Percentiles rank a stretch among this genome's conserved stretches.
Conservation (phyloP, 306 rosid species). For the Elaeagnus macrophylla region DNA sequence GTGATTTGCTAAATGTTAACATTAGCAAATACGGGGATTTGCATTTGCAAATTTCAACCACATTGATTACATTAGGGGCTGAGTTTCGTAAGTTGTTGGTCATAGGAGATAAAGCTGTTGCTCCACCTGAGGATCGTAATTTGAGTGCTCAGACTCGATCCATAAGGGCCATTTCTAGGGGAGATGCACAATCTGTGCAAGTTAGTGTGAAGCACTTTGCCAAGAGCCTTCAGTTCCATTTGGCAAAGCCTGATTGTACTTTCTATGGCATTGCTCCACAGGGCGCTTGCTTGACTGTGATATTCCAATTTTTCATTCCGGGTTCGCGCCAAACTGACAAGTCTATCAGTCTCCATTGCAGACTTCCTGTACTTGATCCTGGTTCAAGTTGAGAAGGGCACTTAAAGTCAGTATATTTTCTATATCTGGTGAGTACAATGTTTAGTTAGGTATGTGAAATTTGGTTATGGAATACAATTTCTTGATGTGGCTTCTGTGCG, state of each 20-base stretch:
- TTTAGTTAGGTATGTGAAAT: too few relatives aligned
- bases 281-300: constrained; percentile 75
- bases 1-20: constrained; percentile 64
- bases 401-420: constrained; percentile 8
- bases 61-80: constrained; percentile 74
- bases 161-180: constrained; percentile 47
- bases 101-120: constrained; percentile 59
- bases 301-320: constrained; percentile 53
- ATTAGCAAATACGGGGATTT: constrained; percentile 80
- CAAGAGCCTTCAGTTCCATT: constrained; percentile 77
- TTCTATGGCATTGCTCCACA: constrained; percentile 82
- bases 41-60: constrained; percentile 67
- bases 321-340: constrained; percentile 79
- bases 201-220: constrained; percentile 92
- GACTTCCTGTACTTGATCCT: constrained; percentile 82
- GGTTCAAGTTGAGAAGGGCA: constrained; percentile 39
- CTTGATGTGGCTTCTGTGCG: too few relatives aligned
- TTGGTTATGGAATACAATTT: too few relatives aligned
- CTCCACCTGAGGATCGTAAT: constrained; percentile 64
- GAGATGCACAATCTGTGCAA: constrained; percentile 80
- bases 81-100: constrained; percentile 71
- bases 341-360: constrained; percentile 90
- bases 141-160: constrained; percentile 72
- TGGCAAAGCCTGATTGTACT: constrained; percentile 94
- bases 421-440: background rate